phyloP scores from a whole-genome alignment of 352 stramenopile genomes.

The Phytophthora ramorum region DNA sequence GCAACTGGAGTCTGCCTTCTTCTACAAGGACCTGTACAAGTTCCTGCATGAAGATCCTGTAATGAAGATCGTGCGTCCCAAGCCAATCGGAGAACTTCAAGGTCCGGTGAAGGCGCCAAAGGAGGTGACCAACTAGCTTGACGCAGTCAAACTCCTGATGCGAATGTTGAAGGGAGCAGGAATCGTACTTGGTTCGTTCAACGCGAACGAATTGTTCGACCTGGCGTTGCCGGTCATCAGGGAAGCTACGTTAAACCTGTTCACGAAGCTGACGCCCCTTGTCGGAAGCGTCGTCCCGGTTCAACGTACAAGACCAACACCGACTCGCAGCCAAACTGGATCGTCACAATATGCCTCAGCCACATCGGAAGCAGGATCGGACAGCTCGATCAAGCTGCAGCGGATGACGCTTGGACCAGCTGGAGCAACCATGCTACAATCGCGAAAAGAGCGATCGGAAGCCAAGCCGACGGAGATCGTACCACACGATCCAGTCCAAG shows the following conservation, averaged over 20 bases:
- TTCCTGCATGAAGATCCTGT: no score
- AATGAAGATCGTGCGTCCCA: not conserved
- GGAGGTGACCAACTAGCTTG: not conserved
- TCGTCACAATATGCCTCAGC: not conserved
- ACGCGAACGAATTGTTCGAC: not conserved
- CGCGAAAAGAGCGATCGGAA: not conserved
- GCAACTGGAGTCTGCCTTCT: not conserved
- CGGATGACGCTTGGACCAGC: not conserved
- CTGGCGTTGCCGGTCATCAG: no score
- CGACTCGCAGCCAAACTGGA: no score
- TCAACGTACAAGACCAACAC: no score
- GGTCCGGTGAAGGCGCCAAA: not conserved
- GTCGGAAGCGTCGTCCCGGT: no score
- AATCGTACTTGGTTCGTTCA: not conserved
- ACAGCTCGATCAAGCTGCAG: not conserved
- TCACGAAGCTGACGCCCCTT: no score
- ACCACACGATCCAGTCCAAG: not conserved
- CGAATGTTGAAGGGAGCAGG: not conserved
- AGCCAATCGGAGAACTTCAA: not conserved
- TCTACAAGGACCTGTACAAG: not conserved
- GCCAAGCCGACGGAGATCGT: not conserved
- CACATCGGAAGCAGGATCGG: not conserved
- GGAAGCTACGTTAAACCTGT: not conserved
- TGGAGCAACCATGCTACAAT: not conserved
- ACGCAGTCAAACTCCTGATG: not conserved